Evolutionary conservation across 805 yeast species (phyloP), one percentile per base, ranked within the genome.

Genomic region (Nakazawaea ishiwadae): DNA sequence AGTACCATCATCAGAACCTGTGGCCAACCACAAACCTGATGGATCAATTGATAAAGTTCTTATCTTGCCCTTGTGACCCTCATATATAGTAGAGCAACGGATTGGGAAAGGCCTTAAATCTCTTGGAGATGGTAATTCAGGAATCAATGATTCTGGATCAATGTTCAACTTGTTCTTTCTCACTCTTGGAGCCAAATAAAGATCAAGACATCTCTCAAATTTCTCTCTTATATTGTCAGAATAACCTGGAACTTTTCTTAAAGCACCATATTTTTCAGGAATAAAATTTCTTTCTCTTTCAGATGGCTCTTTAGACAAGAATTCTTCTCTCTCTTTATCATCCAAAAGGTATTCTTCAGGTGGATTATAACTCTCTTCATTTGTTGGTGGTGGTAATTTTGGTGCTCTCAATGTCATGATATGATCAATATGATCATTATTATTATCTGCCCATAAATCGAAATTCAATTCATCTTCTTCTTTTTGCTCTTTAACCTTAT

Each of bases 21-120:
- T 93, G 16, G 99, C 99, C 43, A 93, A 69, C 93, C 96, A 93
- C 52, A 84, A 71, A 4, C 99, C 99, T 24, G 80, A 71, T 38
- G 96, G 95, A 58, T 91, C 96, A 36, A 91, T 75, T 7, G 90
- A 77, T 21, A 93, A 56, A 2, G 91, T 72, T 60, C 99, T 81
- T 37, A 93, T 81, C 54, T 81, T 81, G 33, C 83, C 96, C 32
- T 66, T 65, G 59, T 91, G 99, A 23, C 99, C 99, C 46, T 72
- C 73, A 60, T 78, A 91, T 2, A 79, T 64, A 4, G 96, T 89
- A 3, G 97, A 84, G 51, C 93, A 80, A 56, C 80, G 77, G 54
- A 89, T 85, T 38, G 99, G 99, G 81, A 93, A 93, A 14, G 99
- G 99, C 62, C 95, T 79, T 53, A 93, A 72, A 63, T 93, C 99